Evolutionary conservation across 352 stramenopile species (phyloP), one percentile per base, ranked within the genome.

Genomic region (Globisporangium spiculum): DNA sequence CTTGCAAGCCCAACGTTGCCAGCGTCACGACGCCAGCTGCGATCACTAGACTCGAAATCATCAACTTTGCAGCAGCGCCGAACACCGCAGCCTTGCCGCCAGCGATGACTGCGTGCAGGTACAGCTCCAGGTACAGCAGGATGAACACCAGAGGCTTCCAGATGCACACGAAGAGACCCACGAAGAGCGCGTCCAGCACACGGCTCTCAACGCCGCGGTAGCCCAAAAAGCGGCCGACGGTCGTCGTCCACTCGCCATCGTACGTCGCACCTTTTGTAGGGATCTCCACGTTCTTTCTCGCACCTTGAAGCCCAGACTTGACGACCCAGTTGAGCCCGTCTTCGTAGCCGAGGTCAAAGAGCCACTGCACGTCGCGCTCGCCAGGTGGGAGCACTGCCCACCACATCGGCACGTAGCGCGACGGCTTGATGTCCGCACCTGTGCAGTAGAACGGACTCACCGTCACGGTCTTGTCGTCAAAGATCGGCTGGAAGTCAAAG

Each of bases 331-430:
- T 83, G 30, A 92, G 78, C 27, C 78, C 84, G 66, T 94, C 88
- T 66, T 89, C 79, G 58, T 95, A 93, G n/a, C 89, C 88, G 32
- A 96, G 65, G 55, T 96, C 81, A 59, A 94, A 94, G 22, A 97
- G 73, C 88, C 90, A 96, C 69, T 91, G 72, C 41, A 96, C 77
- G 63, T 93, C 83, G 16, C 84, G 77, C 50, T 78, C 70, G 8
- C 75, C 78, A 0, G 89, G 87, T 22, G 90, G 88, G 61, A 92
- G 80, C 36, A 95, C 2, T 1, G 80, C 84, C 89, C 89, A 97
- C 87, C 88, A 94, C 80, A 96, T 88, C 1, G 89, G 90, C 66
- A 97, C 86, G 66, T 96, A 97, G n/a, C 88, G 83, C 41, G 86
- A 96, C 16, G 90, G 88, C 69, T 96, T 96, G 68, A 96, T 97